Base-by-base conservation (phyloP, 495 filamentous ascomycete species). In the Penicillium goetzii region DNA sequence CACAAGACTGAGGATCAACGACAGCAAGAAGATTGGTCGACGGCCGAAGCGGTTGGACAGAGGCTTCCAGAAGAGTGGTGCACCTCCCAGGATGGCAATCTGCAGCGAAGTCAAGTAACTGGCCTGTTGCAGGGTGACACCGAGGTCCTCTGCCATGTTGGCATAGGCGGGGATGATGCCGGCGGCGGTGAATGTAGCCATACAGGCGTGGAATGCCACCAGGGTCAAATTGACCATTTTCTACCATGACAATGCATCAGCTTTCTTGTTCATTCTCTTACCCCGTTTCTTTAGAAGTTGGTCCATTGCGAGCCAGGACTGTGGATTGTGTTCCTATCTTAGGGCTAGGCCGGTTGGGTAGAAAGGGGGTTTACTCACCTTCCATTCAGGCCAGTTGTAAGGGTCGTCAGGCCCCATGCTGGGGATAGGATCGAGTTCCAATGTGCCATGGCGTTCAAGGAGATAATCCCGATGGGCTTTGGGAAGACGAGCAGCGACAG, bases 311-410 rank as follows among this genome's bases (percentile, higher is more conserved):
- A 4, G 30, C 1, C 1, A 50, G 21, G 47, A 25, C 0, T 4
- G 28, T 50, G 9, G 4, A 12, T 25, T 17, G n/a, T 12, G 2
- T n/a, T 19, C 11, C 19, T 45, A 47, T 25, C 47, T 0, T 15
- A 0, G 3, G 47, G 4, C 34, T 23, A 23, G 19, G 9, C 41
- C 19, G 19, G 41, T 21, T 23, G 7, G 41, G 8, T 45, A 10
- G n/a, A 41, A 34, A 23, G n/a, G 26, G 19, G 3, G 10, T 38
- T 41, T 53, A 65, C 69, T 65, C 61, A 84, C 83, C 77, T 85
- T 85, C 83, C 82, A 85, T 51, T 69, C 68, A 17, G 82, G 77
- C 84, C 84, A 86, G 62, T 86, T 85, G 62, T 80, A 82, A 40
- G 84, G 84, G 64, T 86, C 84, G n/a, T 77, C 80, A 33, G 77